Evolutionary conservation across 257 asterid genomes (phyloP).

Genomic region (Gentiana macrophylla): DNA sequence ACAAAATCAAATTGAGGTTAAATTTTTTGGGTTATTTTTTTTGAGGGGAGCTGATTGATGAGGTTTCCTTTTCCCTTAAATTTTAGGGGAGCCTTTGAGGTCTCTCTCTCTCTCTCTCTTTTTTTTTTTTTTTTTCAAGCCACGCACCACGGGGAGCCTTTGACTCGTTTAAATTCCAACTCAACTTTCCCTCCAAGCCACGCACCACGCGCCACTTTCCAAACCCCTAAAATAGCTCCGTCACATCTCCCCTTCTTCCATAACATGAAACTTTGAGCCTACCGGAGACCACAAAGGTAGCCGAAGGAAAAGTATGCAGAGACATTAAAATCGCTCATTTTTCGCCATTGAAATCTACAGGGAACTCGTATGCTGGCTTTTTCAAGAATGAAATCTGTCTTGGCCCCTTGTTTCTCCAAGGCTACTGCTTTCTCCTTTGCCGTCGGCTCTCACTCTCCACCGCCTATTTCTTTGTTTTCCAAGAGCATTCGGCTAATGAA

Average conservation of each 20-base stretch:
- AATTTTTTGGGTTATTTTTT: too few species aligned
- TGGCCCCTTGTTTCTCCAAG: conserved; percentile 28
- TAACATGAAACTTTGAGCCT: neutral
- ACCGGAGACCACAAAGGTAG: neutral
- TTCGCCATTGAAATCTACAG: neutral
- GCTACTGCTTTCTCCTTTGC: conserved; percentile 22
- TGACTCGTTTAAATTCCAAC: too few species aligned
- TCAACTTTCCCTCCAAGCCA: conserved; percentile 6
- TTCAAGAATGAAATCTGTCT: conserved; percentile 48
- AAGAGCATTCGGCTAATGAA: conserved; percentile 9
- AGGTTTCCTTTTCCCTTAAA: too few species aligned
- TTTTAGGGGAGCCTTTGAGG: too few species aligned
- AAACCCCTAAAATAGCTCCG: neutral
- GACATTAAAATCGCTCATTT: neutral
- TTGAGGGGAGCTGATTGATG: too few species aligned
- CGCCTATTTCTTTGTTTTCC: conserved; percentile 19
- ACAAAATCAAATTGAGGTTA: too few species aligned
- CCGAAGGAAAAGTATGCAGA: neutral
- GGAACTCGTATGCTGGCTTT: conserved; percentile 24
- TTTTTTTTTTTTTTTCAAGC: too few species aligned
- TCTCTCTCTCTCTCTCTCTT: too few species aligned
- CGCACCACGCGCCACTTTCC: neutral
- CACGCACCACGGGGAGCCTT: too few species aligned
- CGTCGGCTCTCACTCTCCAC: conserved; percentile 18
- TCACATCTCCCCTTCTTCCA: neutral